Evolutionary conservation across 768 basidiomycete species (phyloP).

Genomic region (Phaeolepiota aurea): DNA sequence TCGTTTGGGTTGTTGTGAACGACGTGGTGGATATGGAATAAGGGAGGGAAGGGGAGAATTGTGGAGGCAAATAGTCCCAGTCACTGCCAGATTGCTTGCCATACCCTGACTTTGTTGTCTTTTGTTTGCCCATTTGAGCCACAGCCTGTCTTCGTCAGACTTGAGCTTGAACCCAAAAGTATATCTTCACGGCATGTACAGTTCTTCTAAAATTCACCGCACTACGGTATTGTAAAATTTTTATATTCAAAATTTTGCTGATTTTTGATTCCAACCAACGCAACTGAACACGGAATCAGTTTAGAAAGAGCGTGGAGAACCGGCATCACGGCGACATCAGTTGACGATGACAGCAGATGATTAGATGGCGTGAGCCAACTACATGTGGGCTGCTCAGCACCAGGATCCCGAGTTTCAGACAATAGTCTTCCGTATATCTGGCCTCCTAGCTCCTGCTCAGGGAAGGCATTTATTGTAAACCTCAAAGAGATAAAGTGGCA

Average conservation of each 20-base stretch:
- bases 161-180: no score
- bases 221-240: no score
- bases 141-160: no score
- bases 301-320: constrained; percentile 2
- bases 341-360: neutral
- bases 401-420: no score
- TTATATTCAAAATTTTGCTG: no score
- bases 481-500: no score
- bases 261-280: neutral
- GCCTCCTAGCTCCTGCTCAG: no score
- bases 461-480: no score
- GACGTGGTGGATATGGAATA: constrained; percentile 41
- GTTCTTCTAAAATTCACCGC: no score
- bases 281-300: neutral
- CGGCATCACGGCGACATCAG: constrained; percentile 3
- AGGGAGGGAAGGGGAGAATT: constrained; percentile 20
- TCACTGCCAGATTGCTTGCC: constrained; percentile 20
- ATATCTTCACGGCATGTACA: no score
- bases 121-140: constrained; percentile 25
- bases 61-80: constrained; percentile 32
- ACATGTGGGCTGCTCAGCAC: neutral
- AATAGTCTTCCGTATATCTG: no score
- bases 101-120: constrained; percentile 23
- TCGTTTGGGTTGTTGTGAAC: constrained; percentile 39
- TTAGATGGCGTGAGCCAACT: neutral